Evolutionary conservation across 2,329 filamentous ascomycete genomes (phyloP).

Genomic region (Aspergillus felis): DNA sequence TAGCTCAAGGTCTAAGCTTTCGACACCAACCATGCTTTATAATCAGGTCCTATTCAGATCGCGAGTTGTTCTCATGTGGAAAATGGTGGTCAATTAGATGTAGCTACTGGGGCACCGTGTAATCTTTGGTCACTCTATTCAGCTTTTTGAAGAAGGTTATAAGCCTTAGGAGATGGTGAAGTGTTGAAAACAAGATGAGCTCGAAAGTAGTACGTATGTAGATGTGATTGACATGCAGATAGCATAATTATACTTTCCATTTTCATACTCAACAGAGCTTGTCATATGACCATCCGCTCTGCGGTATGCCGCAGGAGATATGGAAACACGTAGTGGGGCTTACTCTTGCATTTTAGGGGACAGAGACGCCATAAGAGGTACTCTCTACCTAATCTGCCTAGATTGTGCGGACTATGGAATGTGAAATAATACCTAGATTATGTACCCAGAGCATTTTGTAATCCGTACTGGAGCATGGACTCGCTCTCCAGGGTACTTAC

Average conservation of each 20-base stretch:
- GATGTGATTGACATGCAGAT: too few relatives aligned
- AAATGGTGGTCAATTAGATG: not conserved
- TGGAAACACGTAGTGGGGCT: not conserved
- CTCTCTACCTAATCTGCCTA: too few relatives aligned
- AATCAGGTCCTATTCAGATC: not conserved
- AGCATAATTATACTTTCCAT: not conserved
- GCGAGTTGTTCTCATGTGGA: not conserved
- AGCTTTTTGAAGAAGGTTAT: not conserved
- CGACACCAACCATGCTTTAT: constrained; percentile 6
- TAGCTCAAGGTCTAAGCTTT: not conserved
- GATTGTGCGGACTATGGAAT: not conserved
- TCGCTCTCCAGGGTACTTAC: not conserved
- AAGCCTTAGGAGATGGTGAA: not conserved
- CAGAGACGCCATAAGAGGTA: too few relatives aligned
- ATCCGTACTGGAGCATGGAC: not conserved
- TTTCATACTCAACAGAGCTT: not conserved
- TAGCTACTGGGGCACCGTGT: not conserved
- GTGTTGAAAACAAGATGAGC: not conserved
- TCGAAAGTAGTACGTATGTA: not conserved
- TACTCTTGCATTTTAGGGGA: not conserved
- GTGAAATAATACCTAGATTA: not conserved
- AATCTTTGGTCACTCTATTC: not conserved
- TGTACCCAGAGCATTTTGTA: not conserved
- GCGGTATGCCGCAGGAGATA: not conserved
- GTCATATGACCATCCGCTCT: not conserved